Evolutionary conservation across 352 stramenopile genomes (phyloP), one percentile per base, ranked within the genome.

Genomic region (Globisporangium ultimum): DNA sequence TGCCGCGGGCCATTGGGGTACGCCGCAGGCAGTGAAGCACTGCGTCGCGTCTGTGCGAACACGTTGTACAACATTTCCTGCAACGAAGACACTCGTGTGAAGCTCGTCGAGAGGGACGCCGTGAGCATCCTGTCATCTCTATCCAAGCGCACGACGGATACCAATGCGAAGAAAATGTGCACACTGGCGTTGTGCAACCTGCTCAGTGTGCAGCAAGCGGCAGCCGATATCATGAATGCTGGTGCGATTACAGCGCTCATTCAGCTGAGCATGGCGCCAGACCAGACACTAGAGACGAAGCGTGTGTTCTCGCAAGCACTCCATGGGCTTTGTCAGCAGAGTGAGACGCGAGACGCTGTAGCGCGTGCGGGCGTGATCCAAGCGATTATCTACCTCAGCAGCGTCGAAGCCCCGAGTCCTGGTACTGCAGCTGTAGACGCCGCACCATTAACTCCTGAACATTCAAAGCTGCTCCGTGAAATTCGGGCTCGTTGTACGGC

Each of bases 101-200:
- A 91, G 51, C 67, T 91, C 15, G 84, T 91, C 0, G 84, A 91
- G 53, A 69, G 80, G 10, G 78, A 90, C 48, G 84, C 68, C 1
- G 76, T 93, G 6, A 75, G 53, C 2, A 69, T 77, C 14, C 57
- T 91, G 2, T 88, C 80, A 1, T 66, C 61, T 3, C 63, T 91
- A 5, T 88, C 80, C 0, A 51, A 71, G 8, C 49, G 64, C 24
- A 64, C 67, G 15, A 66, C 17, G 28, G 67, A 68, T 48, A 56
- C 67, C 4, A 67, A 91, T 12, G 75, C 71, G 14, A 85, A 86
- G 55, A 83, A 88, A 53, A 87, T 94, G 79, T 89, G 78, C 56
- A 94, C 82, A 0, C 56, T 94, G 4, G 76, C 84, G 8, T 48
- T 94, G 10, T 94, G 82, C 47, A 94, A 92, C 53, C 54, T 94